These are phyloP conservation scores for Noccaea bulbosa DNA, from an alignment of 345 rosid genomes.

Conservation along the genomic window DNA sequence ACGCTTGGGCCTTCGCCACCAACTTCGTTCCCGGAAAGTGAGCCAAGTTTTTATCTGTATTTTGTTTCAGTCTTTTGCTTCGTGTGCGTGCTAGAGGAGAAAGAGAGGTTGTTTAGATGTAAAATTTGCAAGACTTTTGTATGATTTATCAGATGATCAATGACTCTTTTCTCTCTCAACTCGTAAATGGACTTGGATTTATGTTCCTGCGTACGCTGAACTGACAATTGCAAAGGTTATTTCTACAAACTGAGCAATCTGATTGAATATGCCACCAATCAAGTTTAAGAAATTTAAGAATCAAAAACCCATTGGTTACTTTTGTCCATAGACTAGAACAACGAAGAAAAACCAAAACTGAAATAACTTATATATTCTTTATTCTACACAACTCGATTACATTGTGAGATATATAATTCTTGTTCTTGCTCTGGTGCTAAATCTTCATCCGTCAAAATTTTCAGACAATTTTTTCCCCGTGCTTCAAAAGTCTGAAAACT, in stretches of 20 bases:
- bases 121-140: conserved; percentile 33
- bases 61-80: conserved; percentile 40
- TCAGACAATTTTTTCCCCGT: not conserved
- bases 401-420: conserved; percentile 3
- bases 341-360: not conserved
- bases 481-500: not conserved
- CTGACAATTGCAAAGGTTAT: not conserved
- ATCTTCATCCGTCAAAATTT: conserved; percentile 20
- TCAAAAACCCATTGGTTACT: conserved; percentile 14
- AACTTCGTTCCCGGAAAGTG: conserved; percentile 61
- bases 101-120: conserved; percentile 36
- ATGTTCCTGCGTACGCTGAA: not conserved
- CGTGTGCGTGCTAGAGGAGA: conserved; percentile 23
- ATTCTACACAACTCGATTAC: conserved; percentile 4
- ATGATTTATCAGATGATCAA: conserved; percentile 22
- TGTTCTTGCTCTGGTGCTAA: conserved; percentile 5
- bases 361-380: not conserved
- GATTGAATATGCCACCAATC: not conserved
- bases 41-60: conserved; percentile 24
- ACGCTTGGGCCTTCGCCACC: conserved; percentile 61
- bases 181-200: not conserved
- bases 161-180: conserved; percentile 32
- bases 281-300: not conserved
- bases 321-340: not conserved
- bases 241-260: not conserved